Evolutionary conservation across 164 flowering plant genomes (phyloP), one percentile per base, ranked within the genome.

Genomic region (Vitis amurensis): DNA sequence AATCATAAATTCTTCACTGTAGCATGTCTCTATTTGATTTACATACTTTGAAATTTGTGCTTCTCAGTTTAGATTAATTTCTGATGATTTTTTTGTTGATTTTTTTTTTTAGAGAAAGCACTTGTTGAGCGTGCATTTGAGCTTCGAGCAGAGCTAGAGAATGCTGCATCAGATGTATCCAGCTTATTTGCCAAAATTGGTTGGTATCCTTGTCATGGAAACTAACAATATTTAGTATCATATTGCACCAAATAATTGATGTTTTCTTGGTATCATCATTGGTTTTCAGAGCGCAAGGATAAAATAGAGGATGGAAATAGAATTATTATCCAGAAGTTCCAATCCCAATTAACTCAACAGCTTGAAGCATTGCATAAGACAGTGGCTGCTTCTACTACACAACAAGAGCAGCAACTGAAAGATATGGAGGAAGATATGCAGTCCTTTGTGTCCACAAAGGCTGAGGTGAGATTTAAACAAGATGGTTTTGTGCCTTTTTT

Each of bases 401-500:
- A 92, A 74, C 98, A 96, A 77, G 98, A 92, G 79, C 90, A 83
- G 68, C 97, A 89, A 74, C 83, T 96, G 63, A 91, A 87, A 72
- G 92, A 77, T 57, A 88, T 96, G 93, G 97, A 89, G 77, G 98
- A 92, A 85, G 95, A 96, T 69, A 91, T 92, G 97, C 89, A 96
- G 63, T 82, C 88, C 30, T 92, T 96, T 83, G 92, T 95, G 55
- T 79, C 93, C 63, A 89, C 94, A 27, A 95, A 95, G 70, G 79
- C 85, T 52, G 88, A 89, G 93, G 99, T 91, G 80, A 53, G 50
- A 69, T 66, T n/a, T 55, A 50, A 52, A 55, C n/a, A 57, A 11
- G 16, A 37, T 37, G 44, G 44, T 23, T 23, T 2, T 3, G 44
- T 3, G 44, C 44, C 44, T 37, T 37, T 37, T 37, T 37, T 37